phyloP scores from a whole-genome alignment of 2,329 filamentous ascomycete genomes.

The Epichloe festucae region DNA sequence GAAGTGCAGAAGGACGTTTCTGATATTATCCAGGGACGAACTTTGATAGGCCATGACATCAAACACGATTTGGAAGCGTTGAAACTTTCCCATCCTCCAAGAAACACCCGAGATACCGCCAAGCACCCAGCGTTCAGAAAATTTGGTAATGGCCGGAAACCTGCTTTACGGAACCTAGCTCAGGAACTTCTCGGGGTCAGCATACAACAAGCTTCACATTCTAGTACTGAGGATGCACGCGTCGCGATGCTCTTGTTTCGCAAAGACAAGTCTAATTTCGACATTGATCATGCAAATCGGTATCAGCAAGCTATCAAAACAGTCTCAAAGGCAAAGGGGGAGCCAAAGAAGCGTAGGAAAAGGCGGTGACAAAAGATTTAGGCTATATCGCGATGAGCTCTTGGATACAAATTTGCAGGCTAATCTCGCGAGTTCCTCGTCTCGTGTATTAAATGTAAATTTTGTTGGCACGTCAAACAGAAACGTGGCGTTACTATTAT shows the following conservation, averaged over 20 bases:
- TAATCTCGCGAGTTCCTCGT: not conserved
- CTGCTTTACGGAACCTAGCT: slow-evolving; percentile 48
- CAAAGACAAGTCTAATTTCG: slow-evolving; percentile 72
- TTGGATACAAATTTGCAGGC: not conserved
- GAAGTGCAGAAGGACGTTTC: slow-evolving; percentile 64
- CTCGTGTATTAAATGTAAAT: not conserved
- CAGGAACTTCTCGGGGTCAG: slow-evolving; percentile 44
- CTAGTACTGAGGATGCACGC: slow-evolving; percentile 66
- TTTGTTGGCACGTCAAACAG: not conserved
- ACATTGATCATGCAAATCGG: slow-evolving; percentile 61
- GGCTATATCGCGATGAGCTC: too few species aligned
- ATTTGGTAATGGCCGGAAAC: slow-evolving; percentile 53
- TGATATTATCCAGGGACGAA: slow-evolving; percentile 52
- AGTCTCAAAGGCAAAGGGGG: slow-evolving; percentile 14
- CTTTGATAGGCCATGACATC: slow-evolving; percentile 75
- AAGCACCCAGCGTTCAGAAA: slow-evolving; percentile 63
- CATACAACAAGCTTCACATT: slow-evolving; percentile 52
- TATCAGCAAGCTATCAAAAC: slow-evolving; percentile 29
- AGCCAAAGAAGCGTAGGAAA: slow-evolving; percentile 21
- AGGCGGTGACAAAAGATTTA: not conserved
- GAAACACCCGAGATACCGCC: slow-evolving; percentile 75
- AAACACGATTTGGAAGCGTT: slow-evolving; percentile 68
- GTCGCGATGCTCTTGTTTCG: slow-evolving; percentile 84
- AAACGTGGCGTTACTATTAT: not conserved
- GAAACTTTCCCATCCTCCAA: slow-evolving; percentile 62